These are phyloP conservation scores for Clonostachys byssicola DNA, from an alignment of 2,329 filamentous ascomycete genomes.

Conservation along the genomic window DNA sequence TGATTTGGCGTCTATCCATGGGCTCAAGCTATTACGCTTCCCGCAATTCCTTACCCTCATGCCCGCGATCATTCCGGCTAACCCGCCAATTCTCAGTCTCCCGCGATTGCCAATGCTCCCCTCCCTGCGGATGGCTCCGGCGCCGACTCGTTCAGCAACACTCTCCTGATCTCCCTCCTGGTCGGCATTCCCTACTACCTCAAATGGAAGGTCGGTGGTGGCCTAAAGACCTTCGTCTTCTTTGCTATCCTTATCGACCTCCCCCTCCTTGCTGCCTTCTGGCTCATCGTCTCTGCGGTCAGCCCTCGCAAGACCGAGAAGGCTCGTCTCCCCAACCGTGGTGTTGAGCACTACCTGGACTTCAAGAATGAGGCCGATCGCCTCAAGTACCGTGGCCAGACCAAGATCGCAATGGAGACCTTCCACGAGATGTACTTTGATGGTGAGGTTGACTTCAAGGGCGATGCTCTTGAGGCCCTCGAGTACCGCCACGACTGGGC, in stretches of 20 bases:
- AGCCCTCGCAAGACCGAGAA: constrained; percentile 93
- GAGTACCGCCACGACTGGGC: constrained; percentile 98
- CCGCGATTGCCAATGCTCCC: constrained; percentile 89
- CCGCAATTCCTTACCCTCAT: too few species aligned
- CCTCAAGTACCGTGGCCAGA: constrained; percentile 69
- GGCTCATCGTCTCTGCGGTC: constrained; percentile 74
- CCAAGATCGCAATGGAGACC: constrained; percentile 84
- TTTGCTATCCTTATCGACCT: constrained; percentile 73
- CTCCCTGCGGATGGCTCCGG: constrained; percentile 86
- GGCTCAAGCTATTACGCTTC: too few species aligned
- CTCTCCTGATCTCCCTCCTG: constrained; percentile 67
- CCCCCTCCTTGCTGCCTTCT: constrained; percentile 78
- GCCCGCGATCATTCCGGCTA: background rate
- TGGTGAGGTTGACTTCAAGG: constrained; percentile 91
- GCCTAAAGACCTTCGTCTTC: constrained; percentile 87
- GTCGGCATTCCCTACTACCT: constrained; percentile 72
- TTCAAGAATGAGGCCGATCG: constrained; percentile 66
- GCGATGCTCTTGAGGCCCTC: constrained; percentile 81
- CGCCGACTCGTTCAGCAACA: constrained; percentile 83
- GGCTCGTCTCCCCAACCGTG: constrained; percentile 77
- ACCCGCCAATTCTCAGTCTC: constrained; percentile 13
- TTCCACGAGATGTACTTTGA: constrained; percentile 99
- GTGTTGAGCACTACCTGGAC: constrained; percentile 84
- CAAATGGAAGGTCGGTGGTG: constrained; percentile 79
- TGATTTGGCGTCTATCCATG: too few species aligned